Base-by-base conservation (phyloP, 345 rosid genomes). In the Gossypium ekmanianum region DNA sequence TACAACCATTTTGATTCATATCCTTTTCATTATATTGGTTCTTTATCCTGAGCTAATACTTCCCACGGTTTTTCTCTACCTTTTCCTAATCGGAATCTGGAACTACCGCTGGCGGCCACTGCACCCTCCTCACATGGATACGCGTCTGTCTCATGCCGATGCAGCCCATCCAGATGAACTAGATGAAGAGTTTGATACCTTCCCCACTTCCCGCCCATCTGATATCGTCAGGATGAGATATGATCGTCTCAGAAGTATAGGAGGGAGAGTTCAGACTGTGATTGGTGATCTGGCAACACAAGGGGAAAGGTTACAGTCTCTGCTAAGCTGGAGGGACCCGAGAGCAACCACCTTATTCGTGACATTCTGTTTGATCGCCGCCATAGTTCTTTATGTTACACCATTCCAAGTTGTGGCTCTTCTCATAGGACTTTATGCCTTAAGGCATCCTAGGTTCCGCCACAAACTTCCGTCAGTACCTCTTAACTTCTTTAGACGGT, bases 71-170 rank as follows among this genome's bases (percentile, higher is more conserved):
- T 95, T 95, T 79, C 89, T 95, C 76, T 95, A 93, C 86, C 93
- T 93, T 11, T 93, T 91, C 89, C 77, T 95, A 76, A 87, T 93
- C 7, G 99, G 99, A 2, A 85, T 95, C 34, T 95, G 99, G 99
- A 90, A 91, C 68, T 95, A 79, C 80, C 86, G 99, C 34, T 76
- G 93, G 94, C 85, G 99, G 86, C 89, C 97, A 44, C 87, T 92
- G 71, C 98, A 93, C 77, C 99, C 98, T 41, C 97, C 98, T 50
- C 90, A 95, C 89, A 95, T 95, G 99, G 99, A 95, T 83, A 88
- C 93, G 8, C 85, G 90, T 1, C 83, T 95, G 34, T 95, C 99
- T 54, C 93, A 90, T 67, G 99, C 97, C 0, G 97, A 93, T 69
- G 86, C 91, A 43, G 93, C 84, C 34, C 92, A 90, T 71, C 98